Conservation (phyloP, 257 asterid genomes). For the Solanum megistacrolobum region DNA sequence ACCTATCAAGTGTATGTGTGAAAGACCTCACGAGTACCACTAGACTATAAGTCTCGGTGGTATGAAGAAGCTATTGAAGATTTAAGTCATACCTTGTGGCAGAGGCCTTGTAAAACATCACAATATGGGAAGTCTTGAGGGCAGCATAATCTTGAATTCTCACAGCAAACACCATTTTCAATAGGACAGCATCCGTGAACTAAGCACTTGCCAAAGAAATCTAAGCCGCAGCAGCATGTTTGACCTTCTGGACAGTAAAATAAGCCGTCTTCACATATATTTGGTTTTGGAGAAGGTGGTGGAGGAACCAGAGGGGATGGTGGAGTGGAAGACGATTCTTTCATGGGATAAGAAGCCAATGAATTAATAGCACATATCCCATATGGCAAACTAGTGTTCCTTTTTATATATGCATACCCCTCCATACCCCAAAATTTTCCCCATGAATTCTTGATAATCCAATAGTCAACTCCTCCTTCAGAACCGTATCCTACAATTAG, state of each 20-base stretch:
- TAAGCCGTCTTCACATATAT: slow-evolving; percentile 4
- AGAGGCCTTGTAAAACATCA: slow-evolving; percentile 1
- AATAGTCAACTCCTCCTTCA: slow-evolving; percentile 12
- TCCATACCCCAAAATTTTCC: slow-evolving; percentile 19
- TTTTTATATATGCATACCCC: slow-evolving; percentile 13
- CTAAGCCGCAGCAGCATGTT: neutral
- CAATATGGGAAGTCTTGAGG: slow-evolving; percentile 1
- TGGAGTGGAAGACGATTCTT: slow-evolving; percentile 3
- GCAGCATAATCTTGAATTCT: neutral
- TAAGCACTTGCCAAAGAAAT: slow-evolving; percentile 2
- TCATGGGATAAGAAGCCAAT: slow-evolving; percentile 22
- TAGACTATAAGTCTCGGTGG: neutral
- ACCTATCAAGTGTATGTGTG: neutral
- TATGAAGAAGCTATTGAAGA: neutral
- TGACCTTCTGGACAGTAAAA: slow-evolving; percentile 10
- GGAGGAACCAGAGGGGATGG: slow-evolving; percentile 4
- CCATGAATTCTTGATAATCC: slow-evolving; percentile 32
- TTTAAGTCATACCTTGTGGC: slow-evolving; percentile 1
- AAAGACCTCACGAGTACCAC: neutral
- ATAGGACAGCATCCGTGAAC: neutral
- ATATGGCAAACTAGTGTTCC: slow-evolving; percentile 7
- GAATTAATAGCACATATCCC: slow-evolving; percentile 28
- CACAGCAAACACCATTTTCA: slow-evolving; percentile 4
- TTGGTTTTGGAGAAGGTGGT: slow-evolving; percentile 3
- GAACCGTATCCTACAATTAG: slow-evolving; percentile 24